Base-by-base conservation (phyloP, 805 yeast species). In the Barnettozyma wickerhamii region DNA sequence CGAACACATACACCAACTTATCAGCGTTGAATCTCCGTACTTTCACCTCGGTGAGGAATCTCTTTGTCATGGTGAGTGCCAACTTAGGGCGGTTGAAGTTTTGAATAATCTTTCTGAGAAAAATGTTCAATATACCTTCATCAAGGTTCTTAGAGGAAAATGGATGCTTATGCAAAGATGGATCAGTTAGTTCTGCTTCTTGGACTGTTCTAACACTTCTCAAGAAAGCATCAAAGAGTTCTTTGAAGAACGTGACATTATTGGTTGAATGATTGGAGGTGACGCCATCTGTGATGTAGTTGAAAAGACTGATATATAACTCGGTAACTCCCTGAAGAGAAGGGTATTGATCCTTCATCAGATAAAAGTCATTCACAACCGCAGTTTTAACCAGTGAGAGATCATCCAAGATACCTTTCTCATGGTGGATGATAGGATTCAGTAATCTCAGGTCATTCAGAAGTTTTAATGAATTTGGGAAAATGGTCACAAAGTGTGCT, bases 401-500 rank as follows among this genome's bases (percentile, higher is more conserved):
- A 9, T 40, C 32, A 0, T 28, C 30, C 1, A 37, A 15, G 7
- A 33, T 14, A 0, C 37, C 33, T 4, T 36, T 35, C 10, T 27
- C 7, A 13, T 30, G 33, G 7, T 42, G 35, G 13, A 46, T 41
- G 2, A 53, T 34, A 14, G 55, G 39, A 4, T 45, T 45, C 1
- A 44, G n/a, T 13, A 56, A 15, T 2, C 53, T 49, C 20, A 56
- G 33, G 3, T 45, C 43, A 28, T 53, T 45, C 13, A 55, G 23
- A 7, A 49, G 7, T 4, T 32, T 15, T 7, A 9, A 13, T 3
- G 49, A 33, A 6, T 38, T 13, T 4, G 54, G 51, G 30, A 39
- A 56, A 2, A 52, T 38, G 1, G 55, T 46, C 5, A 48, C 24
- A 23, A 53, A 50, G 33, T 56, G 55, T 10, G 55, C 53, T 19